Evolutionary conservation across 768 basidiomycete species (phyloP).

Genomic region (Kwoniella mangroviensis): DNA sequence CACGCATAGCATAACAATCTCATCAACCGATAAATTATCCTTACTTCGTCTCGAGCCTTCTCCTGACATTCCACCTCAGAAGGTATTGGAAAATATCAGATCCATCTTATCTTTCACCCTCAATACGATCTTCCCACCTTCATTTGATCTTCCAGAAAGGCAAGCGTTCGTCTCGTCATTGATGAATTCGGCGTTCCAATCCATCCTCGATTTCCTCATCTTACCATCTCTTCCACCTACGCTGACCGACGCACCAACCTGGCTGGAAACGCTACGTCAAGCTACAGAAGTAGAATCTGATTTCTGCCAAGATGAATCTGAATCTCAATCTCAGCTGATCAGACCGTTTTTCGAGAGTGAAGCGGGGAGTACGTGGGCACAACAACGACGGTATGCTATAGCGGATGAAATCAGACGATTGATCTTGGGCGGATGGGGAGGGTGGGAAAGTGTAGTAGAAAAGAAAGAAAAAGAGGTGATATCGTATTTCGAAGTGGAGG

Average conservation of each 20-base stretch:
- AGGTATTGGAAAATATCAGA: constrained; percentile 66
- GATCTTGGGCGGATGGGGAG: constrained; percentile 59
- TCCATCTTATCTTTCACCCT: constrained; percentile 69
- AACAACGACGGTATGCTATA: constrained; percentile 69
- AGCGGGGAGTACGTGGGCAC: constrained; percentile 76
- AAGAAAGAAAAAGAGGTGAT: constrained; percentile 37
- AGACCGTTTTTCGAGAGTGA: constrained; percentile 69
- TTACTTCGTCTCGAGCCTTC: constrained; percentile 63
- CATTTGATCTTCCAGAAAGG: constrained; percentile 62
- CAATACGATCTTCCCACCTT: constrained; percentile 64
- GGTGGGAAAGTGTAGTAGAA: constrained; percentile 40
- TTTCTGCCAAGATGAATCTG: constrained; percentile 61
- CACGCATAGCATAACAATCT: background rate
- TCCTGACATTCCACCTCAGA: constrained; percentile 58
- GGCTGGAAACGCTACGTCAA: constrained; percentile 65
- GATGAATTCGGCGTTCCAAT: constrained; percentile 66
- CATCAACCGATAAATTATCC: constrained; percentile 50
- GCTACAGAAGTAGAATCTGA: constrained; percentile 72
- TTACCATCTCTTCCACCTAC: constrained; percentile 72
- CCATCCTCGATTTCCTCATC: constrained; percentile 70
- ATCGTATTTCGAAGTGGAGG: constrained; percentile 44
- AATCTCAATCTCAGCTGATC: constrained; percentile 61
- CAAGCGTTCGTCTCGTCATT: constrained; percentile 65
- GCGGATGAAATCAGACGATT: constrained; percentile 68
- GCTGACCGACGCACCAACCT: constrained; percentile 66